Percentiles rank a stretch among this genome's conserved stretches.
Conservation (phyloP, 306 rosid genomes). For the Coriaria nepalensis region DNA sequence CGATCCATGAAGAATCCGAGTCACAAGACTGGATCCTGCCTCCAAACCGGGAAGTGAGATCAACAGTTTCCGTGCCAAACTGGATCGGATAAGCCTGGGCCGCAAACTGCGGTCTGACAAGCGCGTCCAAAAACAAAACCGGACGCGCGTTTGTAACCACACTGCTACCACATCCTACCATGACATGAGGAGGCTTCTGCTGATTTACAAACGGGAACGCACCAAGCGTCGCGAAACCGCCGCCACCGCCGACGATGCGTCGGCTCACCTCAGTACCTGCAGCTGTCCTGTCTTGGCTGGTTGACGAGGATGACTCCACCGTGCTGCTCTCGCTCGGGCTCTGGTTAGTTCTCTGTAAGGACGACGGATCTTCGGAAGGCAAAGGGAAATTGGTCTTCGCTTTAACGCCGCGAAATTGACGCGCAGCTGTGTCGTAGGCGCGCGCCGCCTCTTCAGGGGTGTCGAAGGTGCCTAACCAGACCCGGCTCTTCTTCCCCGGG, state of each 20-base stretch:
- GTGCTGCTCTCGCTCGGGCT: constrained; percentile 10
- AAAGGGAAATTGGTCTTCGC: constrained; percentile 16
- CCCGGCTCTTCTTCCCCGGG: constrained; percentile 20
- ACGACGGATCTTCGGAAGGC: not conserved
- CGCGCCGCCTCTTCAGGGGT: constrained; percentile 18
- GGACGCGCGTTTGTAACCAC: constrained; percentile 15
- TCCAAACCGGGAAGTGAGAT: constrained; percentile 9
- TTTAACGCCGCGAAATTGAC: constrained; percentile 14
- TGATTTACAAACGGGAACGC: constrained; percentile 33
- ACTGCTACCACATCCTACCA: constrained; percentile 9
- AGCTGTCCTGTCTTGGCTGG: constrained; percentile 11
- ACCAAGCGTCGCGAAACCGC: constrained; percentile 1
- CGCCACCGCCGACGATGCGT: constrained; percentile 23
- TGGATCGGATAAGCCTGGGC: constrained; percentile 24
- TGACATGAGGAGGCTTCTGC: constrained; percentile 14
- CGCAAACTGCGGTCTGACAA: constrained; percentile 14
- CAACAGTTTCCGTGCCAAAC: constrained; percentile 23
- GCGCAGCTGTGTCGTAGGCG: constrained; percentile 18
- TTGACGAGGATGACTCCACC: constrained; percentile 20
- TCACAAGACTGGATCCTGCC: constrained; percentile 26
- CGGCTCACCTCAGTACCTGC: not conserved
- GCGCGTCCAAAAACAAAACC: constrained; percentile 19
- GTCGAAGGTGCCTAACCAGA: constrained; percentile 19
- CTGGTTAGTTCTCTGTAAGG: constrained; percentile 5
- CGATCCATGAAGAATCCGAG: constrained; percentile 35